These are phyloP conservation scores for Prunus yedoensis DNA, from an alignment of 331 rosid species.

Conservation along the genomic window DNA sequence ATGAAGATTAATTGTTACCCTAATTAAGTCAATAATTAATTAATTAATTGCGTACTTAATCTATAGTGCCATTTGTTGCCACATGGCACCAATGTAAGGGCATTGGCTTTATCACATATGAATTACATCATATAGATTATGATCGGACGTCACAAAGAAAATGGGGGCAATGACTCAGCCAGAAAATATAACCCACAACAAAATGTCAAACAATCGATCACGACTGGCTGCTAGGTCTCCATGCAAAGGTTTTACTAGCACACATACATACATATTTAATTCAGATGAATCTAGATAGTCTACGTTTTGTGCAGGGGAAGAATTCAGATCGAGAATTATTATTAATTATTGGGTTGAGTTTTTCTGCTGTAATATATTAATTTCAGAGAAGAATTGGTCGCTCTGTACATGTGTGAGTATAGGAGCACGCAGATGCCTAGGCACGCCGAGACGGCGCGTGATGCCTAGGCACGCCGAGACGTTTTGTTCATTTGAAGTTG, in stretches of 20 bases:
- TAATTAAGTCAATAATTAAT: background rate
- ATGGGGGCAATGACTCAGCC: conserved; percentile 6
- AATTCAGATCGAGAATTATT: too few relatives aligned
- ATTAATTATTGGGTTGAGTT: too few relatives aligned
- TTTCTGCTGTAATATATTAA: too few relatives aligned
- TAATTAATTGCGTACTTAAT: too few relatives aligned
- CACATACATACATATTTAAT: too few relatives aligned
- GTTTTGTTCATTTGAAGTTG: too few relatives aligned
- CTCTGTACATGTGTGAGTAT: too few relatives aligned
- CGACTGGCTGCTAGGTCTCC: background rate
- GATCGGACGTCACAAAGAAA: background rate
- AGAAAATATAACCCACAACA: background rate
- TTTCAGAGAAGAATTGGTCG: too few relatives aligned
- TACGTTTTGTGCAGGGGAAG: background rate
- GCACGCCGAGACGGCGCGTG: too few relatives aligned
- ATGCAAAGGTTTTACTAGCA: background rate
- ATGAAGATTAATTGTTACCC: background rate
- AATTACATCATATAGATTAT: background rate
- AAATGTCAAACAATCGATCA: conserved; percentile 12
- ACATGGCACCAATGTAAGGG: conserved; percentile 10
- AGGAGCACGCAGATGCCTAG: too few relatives aligned
- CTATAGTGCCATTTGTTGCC: background rate
- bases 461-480: too few relatives aligned
- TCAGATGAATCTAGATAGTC: background rate
- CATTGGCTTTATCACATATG: background rate